Evolutionary conservation across 805 yeast species (phyloP), one percentile per base, ranked within the genome.

Genomic region (Sugiyamaella lignohabitans): DNA sequence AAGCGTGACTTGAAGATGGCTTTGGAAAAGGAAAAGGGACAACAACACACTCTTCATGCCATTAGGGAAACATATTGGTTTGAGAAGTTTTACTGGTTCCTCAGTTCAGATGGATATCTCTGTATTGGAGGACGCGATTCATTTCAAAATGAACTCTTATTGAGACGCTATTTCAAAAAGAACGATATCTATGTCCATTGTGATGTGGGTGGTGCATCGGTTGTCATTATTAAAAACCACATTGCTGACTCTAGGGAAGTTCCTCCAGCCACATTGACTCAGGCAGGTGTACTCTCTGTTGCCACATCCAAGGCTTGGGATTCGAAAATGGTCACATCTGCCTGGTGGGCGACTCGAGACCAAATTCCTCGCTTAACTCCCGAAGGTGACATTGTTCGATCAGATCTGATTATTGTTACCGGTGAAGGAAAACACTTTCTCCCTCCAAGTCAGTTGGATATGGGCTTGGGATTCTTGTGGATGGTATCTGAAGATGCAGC

Each of bases 1-100:
- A 74, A 75, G 42, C 78, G 75, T 21, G 96, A 89, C 58, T 66
- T 89, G 57, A 77, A 78, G 46, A 78, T 75, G 55, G 53, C 64
- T 17, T 66, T 85, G 49, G 79, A 78, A 43, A 78, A 78, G 49
- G 79, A 82, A 39, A 73, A 73, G 43, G 72, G 72, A 40, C 71
- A 71, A 3, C 63, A 72, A 30, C 49, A 61, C 8, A 29, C 36
- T 5, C 66, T 83, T 47, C 80, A 76, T 51, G 79, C 76, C 34
- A 68, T 84, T 27, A 74, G 97, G 40, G 71, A 76, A 3, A 87
- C 87, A 40, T 82, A 72, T 60, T 89, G 96, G 86, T 93, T 93
- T 68, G 98, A 93, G 61, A 93, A 91, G 64, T 91, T 82, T 63
- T 79, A 74, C 59, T 93, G 98, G 98, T 93, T 93, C 59, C 71